Base-by-base conservation (phyloP, 345 rosid genomes). In the Crucihimalaya himalaica region DNA sequence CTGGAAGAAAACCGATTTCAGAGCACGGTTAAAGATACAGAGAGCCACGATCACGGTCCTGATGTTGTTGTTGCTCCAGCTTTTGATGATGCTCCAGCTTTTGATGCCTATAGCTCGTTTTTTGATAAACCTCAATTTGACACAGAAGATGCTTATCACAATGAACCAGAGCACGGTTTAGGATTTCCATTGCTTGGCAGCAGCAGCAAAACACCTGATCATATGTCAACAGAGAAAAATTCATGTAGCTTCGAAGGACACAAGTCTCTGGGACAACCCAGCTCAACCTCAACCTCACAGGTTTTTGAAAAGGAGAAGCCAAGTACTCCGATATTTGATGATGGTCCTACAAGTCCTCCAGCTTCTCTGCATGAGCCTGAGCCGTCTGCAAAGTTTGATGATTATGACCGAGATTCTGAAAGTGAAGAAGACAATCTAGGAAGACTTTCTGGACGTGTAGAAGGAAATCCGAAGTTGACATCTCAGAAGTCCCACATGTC, bases 41-140 rank as follows among this genome's bases (percentile, higher is more conserved):
- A 64, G 56, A 61, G 51, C 11, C 58, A 21, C 52, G 82, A 66
- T 50, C 23, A 65, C 2, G 39, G n/a, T 31, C 77, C 74, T 80
- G 82, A 79, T 71, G 74, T 77, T 45, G 82, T 57, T n/a, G 46
- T 29, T 51, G 62, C 80, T 71, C 66, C 52, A 0, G 59, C 66
- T 34, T 94, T 88, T 80, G 98, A 91, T 77, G 88, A 23, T n/a
- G n/a, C n/a, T n/a, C n/a, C n/a, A n/a, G n/a, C n/a, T n/a, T n/a
- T n/a, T n/a, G n/a, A n/a, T n/a, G n/a, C 88, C 68, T 86, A 73
- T 76, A 87, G 77, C 66, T 93, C 84, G 52, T 87, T 86, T 73
- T 82, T 64, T 59, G 88, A 83, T 67, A 81, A 67, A 40, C 62
- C 63, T 77, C 79, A 78, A 25, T 82, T 86, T 69, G 84, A 84